These are phyloP conservation scores for Selaginella moellendorffii DNA, from an alignment of 75 land plant genomes.

Conservation along the genomic window DNA sequence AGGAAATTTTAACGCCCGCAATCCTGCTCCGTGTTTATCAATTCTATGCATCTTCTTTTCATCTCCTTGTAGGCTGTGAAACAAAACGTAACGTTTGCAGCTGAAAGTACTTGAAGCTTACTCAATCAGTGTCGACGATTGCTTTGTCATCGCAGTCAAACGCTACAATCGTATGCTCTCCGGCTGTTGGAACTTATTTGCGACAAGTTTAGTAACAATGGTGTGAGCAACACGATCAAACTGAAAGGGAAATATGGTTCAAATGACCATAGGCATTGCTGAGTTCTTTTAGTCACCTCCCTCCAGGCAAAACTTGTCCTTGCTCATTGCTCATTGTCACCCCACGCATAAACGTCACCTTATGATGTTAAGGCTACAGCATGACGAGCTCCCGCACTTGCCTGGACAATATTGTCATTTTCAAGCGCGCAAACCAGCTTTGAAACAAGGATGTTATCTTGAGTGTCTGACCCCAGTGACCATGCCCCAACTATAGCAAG, in stretches of 20 bases:
- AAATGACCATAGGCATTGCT: not conserved
- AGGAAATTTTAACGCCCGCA: not conserved
- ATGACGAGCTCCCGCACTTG: slow-evolving; percentile 35
- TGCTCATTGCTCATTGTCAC: slow-evolving; percentile 38
- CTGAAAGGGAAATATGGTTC: slow-evolving; percentile 9
- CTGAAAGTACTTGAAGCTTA: too few species aligned
- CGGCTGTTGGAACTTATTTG: slow-evolving; percentile 19
- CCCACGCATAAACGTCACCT: slow-evolving; percentile 32
- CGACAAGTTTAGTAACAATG: slow-evolving; percentile 11
- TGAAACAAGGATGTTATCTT: slow-evolving; percentile 20
- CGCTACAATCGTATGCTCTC: slow-evolving; percentile 31
- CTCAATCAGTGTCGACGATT: too few species aligned
- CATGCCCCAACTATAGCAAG: slow-evolving; percentile 33
- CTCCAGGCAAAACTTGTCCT: slow-evolving; percentile 23
- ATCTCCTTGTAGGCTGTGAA: too few species aligned
- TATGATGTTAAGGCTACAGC: slow-evolving; percentile 21
- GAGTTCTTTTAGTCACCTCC: slow-evolving; percentile 13
- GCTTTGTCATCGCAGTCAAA: not conserved
- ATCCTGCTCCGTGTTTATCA: not conserved
- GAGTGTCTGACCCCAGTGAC: slow-evolving; percentile 36
- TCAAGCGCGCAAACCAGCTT: slow-evolving; percentile 18
- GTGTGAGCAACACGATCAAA: slow-evolving; percentile 15
- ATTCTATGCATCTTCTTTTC: not conserved
- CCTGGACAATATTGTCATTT: slow-evolving; percentile 17
- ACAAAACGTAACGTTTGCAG: too few species aligned